Evolutionary conservation across 768 basidiomycete genomes (phyloP).

Genomic region (Phylloporus sp.): DNA sequence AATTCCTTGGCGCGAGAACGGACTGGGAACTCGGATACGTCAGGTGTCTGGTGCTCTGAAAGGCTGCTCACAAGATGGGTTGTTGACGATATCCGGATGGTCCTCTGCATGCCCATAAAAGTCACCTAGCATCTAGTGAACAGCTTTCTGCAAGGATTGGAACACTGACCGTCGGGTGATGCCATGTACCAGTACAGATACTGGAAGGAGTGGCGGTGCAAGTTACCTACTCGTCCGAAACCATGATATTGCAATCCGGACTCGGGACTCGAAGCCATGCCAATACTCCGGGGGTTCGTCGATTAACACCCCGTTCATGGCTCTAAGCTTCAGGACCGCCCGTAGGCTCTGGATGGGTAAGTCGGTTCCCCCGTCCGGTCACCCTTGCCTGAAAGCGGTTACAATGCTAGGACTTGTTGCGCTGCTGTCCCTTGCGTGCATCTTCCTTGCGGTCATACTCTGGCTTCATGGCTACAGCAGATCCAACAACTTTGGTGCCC

Average conservation of each 20-base stretch:
- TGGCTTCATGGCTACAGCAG: conserved; percentile 31
- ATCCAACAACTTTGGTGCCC: conserved; percentile 36
- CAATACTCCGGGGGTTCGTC: neutral
- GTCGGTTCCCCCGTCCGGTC: neutral
- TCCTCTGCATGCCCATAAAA: neutral
- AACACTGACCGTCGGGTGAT: conserved; percentile 8
- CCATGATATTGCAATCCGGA: conserved; percentile 1
- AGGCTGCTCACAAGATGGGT: conserved; percentile 16
- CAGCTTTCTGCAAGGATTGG: neutral
- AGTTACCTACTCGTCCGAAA: conserved; percentile 1
- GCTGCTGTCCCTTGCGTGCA: conserved; percentile 31
- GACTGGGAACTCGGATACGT: conserved; percentile 25
- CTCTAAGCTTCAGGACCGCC: conserved; percentile 42
- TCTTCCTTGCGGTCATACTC: conserved; percentile 35
- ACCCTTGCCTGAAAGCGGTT: neutral
- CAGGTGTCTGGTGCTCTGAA: neutral
- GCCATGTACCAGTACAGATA: conserved; percentile 6
- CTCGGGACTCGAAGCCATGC: neutral
- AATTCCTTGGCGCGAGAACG: conserved; percentile 55
- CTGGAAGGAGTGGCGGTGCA: conserved; percentile 13
- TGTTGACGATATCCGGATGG: neutral
- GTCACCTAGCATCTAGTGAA: neutral
- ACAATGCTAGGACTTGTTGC: conserved; percentile 31
- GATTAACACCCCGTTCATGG: conserved; percentile 25
- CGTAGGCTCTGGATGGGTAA: conserved; percentile 38